Base-by-base conservation (phyloP, 441 rosid species). In the Cnidoscolus chayamansa region DNA sequence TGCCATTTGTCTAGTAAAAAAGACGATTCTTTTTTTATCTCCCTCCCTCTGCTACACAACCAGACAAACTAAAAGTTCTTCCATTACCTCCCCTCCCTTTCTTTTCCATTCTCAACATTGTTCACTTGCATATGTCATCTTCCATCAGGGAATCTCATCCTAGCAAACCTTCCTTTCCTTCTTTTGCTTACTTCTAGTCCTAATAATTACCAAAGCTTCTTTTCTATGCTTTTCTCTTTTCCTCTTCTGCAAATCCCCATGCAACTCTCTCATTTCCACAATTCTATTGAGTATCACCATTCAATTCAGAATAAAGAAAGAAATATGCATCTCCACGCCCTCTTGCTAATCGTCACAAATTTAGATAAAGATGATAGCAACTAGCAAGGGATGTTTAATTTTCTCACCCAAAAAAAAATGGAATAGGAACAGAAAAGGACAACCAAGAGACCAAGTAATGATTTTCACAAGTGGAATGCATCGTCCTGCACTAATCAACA, bases 11-110 rank as follows among this genome's bases (percentile, higher is more conserved):
- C 85, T 73, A 62, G 63, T 61, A 55, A 78, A 82, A 86, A 81
- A 83, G 84, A 80, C 72, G 7, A 40, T 3, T 6, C 7, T 40
- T 40, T 40, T 40, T 40, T 40, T 40, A 3, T 40, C 0, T 30
- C 59, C n/a, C 55, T 74, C 77, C 69, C 74, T 69, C 80, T 63
- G 70, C 77, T 67, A 43, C 85, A 78, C 80, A 79, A 81, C 79
- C 85, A 83, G 86, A 86, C 88, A 84, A 84, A 79, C 81, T 60
- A 81, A 89, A 87, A 84, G 88, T 72, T 77, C 68, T 84, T 76
- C 83, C 74, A 76, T 78, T 80, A 67, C 70, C 7, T 40, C 45
- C 13, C 53, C 53, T 49, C 35, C 12, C 16, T 9, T 32, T 70
- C 37, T 57, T 30, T 68, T 40, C 72, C 66, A 65, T 77, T 66